phyloP scores from a whole-genome alignment of 2,329 filamentous ascomycete genomes.

The Pseudovirgaria hyperparasitica region DNA sequence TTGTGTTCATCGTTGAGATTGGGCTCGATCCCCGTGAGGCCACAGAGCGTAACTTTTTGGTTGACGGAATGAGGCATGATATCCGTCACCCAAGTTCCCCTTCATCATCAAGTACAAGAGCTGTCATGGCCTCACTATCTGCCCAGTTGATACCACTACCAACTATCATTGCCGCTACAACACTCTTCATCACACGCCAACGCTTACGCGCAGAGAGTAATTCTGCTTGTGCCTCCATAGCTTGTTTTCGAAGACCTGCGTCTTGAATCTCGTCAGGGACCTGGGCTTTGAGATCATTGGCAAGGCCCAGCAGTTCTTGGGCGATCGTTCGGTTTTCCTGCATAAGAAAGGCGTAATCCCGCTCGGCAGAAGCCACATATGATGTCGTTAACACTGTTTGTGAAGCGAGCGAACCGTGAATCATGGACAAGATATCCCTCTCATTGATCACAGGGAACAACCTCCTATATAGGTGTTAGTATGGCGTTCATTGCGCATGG shows the following conservation, averaged over 20 bases:
- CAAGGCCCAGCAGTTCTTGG: conserved; percentile 48
- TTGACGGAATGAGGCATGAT: too few species aligned
- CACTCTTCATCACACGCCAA: conserved; percentile 65
- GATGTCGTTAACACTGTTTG: conserved; percentile 39
- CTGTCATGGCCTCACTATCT: conserved; percentile 51
- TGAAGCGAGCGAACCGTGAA: conserved; percentile 47
- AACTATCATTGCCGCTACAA: conserved; percentile 64
- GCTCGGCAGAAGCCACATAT: conserved; percentile 44
- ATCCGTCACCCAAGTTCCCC: conserved; percentile 19
- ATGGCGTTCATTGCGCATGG: neutral
- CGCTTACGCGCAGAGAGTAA: conserved; percentile 50
- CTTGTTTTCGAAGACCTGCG: conserved; percentile 38
- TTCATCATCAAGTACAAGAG: conserved; percentile 59
- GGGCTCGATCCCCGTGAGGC: too few species aligned
- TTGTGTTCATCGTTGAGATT: too few species aligned
- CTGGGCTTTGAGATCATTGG: conserved; percentile 41
- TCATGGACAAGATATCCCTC: conserved; percentile 54
- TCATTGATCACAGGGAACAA: conserved; percentile 53
- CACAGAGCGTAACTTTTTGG: too few species aligned
- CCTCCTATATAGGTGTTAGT: conserved; percentile 35
- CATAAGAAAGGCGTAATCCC: conserved; percentile 43
- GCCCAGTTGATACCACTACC: conserved; percentile 79
- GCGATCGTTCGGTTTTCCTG: conserved; percentile 52
- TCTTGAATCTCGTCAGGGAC: conserved; percentile 43
- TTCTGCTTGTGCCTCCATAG: conserved; percentile 45